These are phyloP conservation scores for Ascosphaera apis DNA, from an alignment of 2,329 filamentous ascomycete genomes.

Conservation along the genomic window DNA sequence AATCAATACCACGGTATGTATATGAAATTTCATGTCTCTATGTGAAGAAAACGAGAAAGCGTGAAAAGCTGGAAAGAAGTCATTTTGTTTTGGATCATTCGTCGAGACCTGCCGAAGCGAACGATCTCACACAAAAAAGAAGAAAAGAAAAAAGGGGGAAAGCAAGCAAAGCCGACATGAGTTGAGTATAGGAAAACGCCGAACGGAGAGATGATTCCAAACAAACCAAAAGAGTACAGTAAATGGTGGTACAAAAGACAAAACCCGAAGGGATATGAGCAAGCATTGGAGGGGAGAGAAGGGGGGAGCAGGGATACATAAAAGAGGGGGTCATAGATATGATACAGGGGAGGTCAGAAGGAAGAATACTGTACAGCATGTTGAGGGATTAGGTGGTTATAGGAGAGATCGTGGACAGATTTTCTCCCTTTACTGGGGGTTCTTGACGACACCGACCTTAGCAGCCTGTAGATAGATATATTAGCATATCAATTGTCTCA, in stretches of 20 bases:
- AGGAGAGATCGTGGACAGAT: too few species aligned
- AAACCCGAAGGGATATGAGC: background rate
- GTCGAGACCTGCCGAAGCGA: slow-evolving; percentile 15
- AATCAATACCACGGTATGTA: background rate
- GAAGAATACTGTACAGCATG: background rate
- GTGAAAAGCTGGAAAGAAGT: background rate
- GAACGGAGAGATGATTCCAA: background rate
- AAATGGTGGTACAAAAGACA: background rate
- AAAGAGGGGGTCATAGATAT: slow-evolving; percentile 3
- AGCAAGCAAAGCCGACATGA: slow-evolving; percentile 7
- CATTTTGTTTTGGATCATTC: slow-evolving; percentile 1
- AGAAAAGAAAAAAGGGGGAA: slow-evolving; percentile 7
- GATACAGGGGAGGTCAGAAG: background rate
- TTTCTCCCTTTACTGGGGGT: slow-evolving; percentile 15
- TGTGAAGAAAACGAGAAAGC: background rate
- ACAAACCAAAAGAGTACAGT: background rate
- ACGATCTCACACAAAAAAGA: slow-evolving; percentile 12
- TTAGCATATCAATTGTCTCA: slow-evolving; percentile 4
- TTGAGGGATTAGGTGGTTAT: background rate
- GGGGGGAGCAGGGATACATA: slow-evolving; percentile 2
- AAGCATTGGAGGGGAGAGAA: slow-evolving; percentile 11
- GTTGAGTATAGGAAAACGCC: background rate
- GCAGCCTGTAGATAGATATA: slow-evolving; percentile 33
- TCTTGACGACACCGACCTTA: slow-evolving; percentile 93
- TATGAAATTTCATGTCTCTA: background rate